phyloP scores from a whole-genome alignment of 208 protist species.

The Willaertia magna region DNA sequence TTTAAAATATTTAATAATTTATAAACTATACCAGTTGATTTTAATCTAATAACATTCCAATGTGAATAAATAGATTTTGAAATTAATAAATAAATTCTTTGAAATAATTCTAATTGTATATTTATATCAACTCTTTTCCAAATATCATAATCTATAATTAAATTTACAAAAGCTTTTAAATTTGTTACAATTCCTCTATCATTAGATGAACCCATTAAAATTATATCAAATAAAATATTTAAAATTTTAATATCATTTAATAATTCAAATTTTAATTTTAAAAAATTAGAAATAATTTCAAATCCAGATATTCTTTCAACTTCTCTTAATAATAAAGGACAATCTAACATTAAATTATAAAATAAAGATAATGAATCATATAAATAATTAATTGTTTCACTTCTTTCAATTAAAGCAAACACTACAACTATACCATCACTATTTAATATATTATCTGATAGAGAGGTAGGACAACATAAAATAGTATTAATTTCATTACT shows the following conservation, averaged over 20 bases:
- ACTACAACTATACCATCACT: neutral
- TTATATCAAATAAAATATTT: neutral
- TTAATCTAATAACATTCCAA: neutral
- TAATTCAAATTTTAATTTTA: neutral
- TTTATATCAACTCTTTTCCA: neutral
- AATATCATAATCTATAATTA: constrained; percentile 2
- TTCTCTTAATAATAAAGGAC: neutral
- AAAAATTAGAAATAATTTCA: neutral
- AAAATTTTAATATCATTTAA: neutral
- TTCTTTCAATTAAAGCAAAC: neutral
- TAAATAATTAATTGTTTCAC: neutral
- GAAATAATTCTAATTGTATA: neutral
- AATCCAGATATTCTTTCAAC: neutral
- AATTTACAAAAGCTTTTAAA: neutral
- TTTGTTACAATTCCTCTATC: neutral
- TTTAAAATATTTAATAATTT: neutral
- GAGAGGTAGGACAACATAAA: neutral
- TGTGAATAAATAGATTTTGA: neutral
- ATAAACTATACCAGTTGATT: neutral
- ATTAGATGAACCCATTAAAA: neutral
- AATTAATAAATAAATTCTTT: neutral
- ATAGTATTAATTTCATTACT: neutral
- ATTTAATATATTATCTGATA: neutral
- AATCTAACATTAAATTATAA: neutral
- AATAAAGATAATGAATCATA: neutral